phyloP scores from a whole-genome alignment of 805 yeast species.

The Tetrapisispora arboricola region DNA sequence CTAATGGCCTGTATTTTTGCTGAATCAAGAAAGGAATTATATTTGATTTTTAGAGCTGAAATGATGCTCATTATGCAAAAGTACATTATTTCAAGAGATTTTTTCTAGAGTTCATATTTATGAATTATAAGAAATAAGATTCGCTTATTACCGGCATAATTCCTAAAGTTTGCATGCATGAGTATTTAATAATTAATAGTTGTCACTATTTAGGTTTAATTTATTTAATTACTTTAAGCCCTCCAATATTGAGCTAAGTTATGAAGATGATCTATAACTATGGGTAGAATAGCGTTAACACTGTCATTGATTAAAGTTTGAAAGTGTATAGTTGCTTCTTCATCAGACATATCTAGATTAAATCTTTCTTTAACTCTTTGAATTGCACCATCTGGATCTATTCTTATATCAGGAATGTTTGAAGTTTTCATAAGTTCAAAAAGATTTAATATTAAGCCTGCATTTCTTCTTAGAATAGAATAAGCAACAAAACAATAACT shows the following conservation, averaged over 20 bases:
- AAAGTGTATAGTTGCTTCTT: conserved; percentile 90
- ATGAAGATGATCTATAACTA: conserved; percentile 89
- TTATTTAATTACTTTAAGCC: conserved; percentile 36
- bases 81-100: conserved; percentile 6
- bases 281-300: conserved; percentile 87
- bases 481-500: conserved; percentile 92
- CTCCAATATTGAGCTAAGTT: conserved; percentile 98
- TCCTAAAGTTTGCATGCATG: neutral
- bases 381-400: conserved; percentile 79
- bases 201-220: too few species aligned
- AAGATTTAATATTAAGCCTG: conserved; percentile 79
- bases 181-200: neutral
- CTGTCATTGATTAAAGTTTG: conserved; percentile 89
- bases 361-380: conserved; percentile 90
- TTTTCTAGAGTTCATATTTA: neutral
- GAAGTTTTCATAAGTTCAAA: conserved; percentile 93
- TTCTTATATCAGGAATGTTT: conserved; percentile 77
- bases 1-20: conserved; percentile 16
- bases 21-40: neutral
- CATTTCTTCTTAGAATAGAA: conserved; percentile 78
- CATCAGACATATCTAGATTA: conserved; percentile 87
- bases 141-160: too few species aligned
- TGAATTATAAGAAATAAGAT: too few species aligned
- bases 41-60: conserved; percentile 3
- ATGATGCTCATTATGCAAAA: conserved; percentile 7